Conservation (phyloP, 192 early-diverging fungal genomes). For the Coemansia umbellata region DNA sequence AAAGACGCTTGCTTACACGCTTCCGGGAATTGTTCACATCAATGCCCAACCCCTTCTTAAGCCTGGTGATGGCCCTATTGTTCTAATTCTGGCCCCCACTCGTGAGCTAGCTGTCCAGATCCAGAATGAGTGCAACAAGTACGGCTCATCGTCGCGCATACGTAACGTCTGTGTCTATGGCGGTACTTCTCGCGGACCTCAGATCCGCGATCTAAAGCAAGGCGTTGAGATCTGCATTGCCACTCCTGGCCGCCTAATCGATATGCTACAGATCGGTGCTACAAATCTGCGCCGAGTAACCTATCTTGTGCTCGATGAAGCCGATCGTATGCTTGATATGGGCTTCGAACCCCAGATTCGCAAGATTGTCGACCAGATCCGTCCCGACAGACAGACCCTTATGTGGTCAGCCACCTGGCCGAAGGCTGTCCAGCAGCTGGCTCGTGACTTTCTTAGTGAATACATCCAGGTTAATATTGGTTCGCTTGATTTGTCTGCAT, state of each 20-base stretch:
- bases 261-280: slow-evolving; percentile 85
- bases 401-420: slow-evolving; percentile 99
- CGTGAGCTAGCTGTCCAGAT: slow-evolving; percentile 97
- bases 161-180: slow-evolving; percentile 96
- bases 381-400: slow-evolving; percentile 95
- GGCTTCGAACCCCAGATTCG: slow-evolving; percentile 98
- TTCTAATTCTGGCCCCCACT: slow-evolving; percentile 93
- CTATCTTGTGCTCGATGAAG: slow-evolving; percentile 96
- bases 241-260: slow-evolving; percentile 96
- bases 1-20: slow-evolving; percentile 93
- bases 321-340: slow-evolving; percentile 99
- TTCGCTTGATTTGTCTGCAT: slow-evolving; percentile 87
- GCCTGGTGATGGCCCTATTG: slow-evolving; percentile 95
- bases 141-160: slow-evolving; percentile 81
- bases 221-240: slow-evolving; percentile 97
- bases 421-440: slow-evolving; percentile 89
- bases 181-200: slow-evolving; percentile 86
- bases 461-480: slow-evolving; percentile 98
- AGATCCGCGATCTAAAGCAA: slow-evolving; percentile 77
- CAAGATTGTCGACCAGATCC: slow-evolving; percentile 95
- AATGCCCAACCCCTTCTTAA: slow-evolving; percentile 91
- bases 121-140: slow-evolving; percentile 91
- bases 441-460: slow-evolving; percentile 85
- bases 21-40: slow-evolving; percentile 98
- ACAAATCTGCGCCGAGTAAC: slow-evolving; percentile 94